A percentile compares a stretch with the other conserved stretches of the same genome.
Conservation (phyloP, 78 protist genomes). For the Creolimax fragrantissima region DNA sequence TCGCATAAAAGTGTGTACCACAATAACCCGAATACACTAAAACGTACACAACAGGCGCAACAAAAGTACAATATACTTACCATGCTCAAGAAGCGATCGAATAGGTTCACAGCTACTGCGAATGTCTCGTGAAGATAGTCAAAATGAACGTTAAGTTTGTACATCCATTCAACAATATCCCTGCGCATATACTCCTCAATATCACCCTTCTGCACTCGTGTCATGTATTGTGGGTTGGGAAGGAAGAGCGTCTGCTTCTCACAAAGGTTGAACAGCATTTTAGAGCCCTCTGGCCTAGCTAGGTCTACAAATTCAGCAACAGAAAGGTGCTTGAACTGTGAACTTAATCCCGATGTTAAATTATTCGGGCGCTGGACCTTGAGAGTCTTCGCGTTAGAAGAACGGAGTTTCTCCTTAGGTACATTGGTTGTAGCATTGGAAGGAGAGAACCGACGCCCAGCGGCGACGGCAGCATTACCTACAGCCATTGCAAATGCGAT, state of each 20-base stretch:
- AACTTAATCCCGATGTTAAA: not conserved
- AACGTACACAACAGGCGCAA: not conserved
- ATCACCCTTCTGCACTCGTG: not conserved
- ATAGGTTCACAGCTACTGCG: not conserved
- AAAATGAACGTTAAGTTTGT: constrained; percentile 10
- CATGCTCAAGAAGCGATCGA: constrained; percentile 18
- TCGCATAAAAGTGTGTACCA: too few relatives aligned
- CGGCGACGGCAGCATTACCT: not conserved
- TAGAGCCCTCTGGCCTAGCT: not conserved
- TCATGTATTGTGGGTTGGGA: not conserved
- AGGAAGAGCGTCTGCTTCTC: not conserved
- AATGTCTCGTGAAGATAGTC: constrained; percentile 20
- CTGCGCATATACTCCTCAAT: not conserved
- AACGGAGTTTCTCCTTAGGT: not conserved
- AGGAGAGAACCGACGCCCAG: not conserved
- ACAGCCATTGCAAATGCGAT: not conserved
- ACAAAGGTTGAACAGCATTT: not conserved
- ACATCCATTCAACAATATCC: not conserved
- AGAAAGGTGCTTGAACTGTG: not conserved
- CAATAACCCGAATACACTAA: too few relatives aligned
- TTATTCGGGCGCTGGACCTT: not conserved
- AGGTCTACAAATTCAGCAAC: not conserved
- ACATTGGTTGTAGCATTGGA: not conserved
- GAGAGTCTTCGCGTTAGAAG: not conserved
- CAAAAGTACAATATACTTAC: not conserved